Evolutionary conservation across 768 basidiomycete species (phyloP), one percentile per base, ranked within the genome.

Genomic region (Kwoniella europaea): DNA sequence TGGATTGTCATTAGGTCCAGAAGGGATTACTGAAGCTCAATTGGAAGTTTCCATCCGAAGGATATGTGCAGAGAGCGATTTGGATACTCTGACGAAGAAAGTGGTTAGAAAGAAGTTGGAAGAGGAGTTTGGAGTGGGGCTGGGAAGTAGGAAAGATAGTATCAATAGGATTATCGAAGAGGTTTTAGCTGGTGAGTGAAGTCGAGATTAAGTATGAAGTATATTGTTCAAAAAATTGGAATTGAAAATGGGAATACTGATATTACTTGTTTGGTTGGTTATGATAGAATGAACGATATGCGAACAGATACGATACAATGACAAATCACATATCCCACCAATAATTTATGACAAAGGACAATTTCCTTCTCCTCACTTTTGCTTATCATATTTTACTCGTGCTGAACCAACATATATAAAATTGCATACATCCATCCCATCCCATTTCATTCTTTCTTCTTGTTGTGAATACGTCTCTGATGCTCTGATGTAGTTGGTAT

Each of bases 11-110:
- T 24, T 73, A 9, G 74, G 79, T n/a, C 67, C 71, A 54, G 62
- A 62, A 16, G 74, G 76, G 3, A 73, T 82, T 41, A 71, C 78
- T 13, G 82, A 84, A 22, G 71, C 63, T 6, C 76, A 82, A 50
- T 71, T 84, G 12, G 80, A 81, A 67, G 7, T 16, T 22, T 72
- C 89, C 1, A 91, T 95, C 3, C 88, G 91, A 72, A 87, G 89
- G 18, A 87, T 97, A 52, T 85, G 98, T 64, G 88, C 87, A 18
- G 84, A 86, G 15, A 93, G 93, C 0, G 93, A 98, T 84, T 86
- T 99, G 62, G 93, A 94, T 79, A 89, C 89, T 12, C 87, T 97
- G 68, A 98, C 96, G 63, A 98, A 98, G 86, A 90, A 95, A 75
- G 92, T 91, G 75, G 90, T 99, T 62, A 88, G 96, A 50, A 87